Conservation (phyloP, 768 basidiomycete species). For the Tylopilus sp. region DNA sequence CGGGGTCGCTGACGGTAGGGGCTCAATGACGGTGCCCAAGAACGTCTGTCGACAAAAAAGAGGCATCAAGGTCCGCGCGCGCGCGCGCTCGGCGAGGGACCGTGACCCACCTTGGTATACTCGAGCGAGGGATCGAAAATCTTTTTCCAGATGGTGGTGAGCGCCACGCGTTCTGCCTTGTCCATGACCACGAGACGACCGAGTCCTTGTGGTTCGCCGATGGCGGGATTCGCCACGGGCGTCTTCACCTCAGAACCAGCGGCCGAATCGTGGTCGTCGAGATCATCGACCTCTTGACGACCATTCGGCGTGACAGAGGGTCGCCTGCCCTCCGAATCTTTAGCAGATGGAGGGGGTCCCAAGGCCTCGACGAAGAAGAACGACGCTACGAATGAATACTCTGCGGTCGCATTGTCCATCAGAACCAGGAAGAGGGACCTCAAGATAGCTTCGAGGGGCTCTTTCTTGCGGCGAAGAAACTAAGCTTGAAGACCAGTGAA, state of each 20-base stretch:
- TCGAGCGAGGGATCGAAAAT: constrained; percentile 89
- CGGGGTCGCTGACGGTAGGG: constrained; percentile 68
- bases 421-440: constrained; percentile 86
- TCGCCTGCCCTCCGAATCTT: constrained; percentile 33
- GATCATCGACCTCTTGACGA: constrained; percentile 35
- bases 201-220: constrained; percentile 25
- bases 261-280: constrained; percentile 40
- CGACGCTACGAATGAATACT: constrained; percentile 80
- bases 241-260: constrained; percentile 50
- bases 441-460: constrained; percentile 77
- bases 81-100: background rate
- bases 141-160: constrained; percentile 82
- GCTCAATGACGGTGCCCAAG: constrained; percentile 62
- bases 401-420: constrained; percentile 91
- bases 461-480: constrained; percentile 50
- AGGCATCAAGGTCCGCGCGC: background rate
- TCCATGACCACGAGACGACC: constrained; percentile 34
- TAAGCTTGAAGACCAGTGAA: constrained; percentile 10
- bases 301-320: constrained; percentile 36
- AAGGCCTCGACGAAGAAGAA: constrained; percentile 62
- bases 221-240: constrained; percentile 24
- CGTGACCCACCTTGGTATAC: constrained; percentile 63
- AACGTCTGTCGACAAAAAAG: constrained; percentile 49
- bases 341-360: constrained; percentile 27
- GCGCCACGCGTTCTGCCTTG: constrained; percentile 57